Percentiles rank a stretch among this genome's conserved stretches.
These are phyloP conservation scores for Neurospora sp. DNA, from an alignment of 495 filamentous ascomycete species.

Conservation along the genomic window DNA sequence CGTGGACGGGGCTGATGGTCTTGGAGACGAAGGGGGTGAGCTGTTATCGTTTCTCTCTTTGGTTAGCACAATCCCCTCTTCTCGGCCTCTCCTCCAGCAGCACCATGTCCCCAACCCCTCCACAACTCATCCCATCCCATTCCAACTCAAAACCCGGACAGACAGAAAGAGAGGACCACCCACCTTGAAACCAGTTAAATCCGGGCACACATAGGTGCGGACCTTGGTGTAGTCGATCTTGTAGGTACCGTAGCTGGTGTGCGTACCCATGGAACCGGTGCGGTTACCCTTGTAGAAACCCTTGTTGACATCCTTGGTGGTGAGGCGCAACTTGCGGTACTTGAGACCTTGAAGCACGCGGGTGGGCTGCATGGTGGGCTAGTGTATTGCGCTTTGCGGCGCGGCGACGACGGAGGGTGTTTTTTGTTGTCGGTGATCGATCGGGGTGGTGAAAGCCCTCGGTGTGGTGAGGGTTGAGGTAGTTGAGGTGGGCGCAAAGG, in stretches of 20 bases:
- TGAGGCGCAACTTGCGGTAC: slow-evolving; percentile 60
- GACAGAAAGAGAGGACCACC: slow-evolving; percentile 5
- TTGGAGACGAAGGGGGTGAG: slow-evolving; percentile 80
- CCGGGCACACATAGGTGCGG: slow-evolving; percentile 77
- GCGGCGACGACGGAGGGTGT: not conserved
- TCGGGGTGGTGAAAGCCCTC: not conserved
- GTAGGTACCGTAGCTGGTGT: slow-evolving; percentile 80
- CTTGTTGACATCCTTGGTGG: slow-evolving; percentile 84
- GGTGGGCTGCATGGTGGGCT: slow-evolving; percentile 54
- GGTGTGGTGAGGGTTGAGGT: not conserved
- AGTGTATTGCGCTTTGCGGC: not conserved
- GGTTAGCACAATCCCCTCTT: slow-evolving; percentile 1
- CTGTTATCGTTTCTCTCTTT: slow-evolving; percentile 31
- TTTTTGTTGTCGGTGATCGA: not conserved
- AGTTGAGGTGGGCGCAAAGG: not conserved
- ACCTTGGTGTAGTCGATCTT: slow-evolving; percentile 76
- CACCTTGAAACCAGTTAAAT: slow-evolving; percentile 64
- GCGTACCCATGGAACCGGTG: slow-evolving; percentile 73
- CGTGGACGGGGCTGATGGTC: slow-evolving; percentile 41
- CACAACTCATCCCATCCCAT: not conserved
- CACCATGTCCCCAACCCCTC: not conserved
- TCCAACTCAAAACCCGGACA: not conserved
- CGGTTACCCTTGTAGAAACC: slow-evolving; percentile 96
- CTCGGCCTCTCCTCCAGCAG: not conserved
- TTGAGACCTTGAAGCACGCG: slow-evolving; percentile 51